Evolutionary conservation across 305 asterid species (phyloP), one percentile per base, ranked within the genome.

Genomic region (Rubia tinctorum): DNA sequence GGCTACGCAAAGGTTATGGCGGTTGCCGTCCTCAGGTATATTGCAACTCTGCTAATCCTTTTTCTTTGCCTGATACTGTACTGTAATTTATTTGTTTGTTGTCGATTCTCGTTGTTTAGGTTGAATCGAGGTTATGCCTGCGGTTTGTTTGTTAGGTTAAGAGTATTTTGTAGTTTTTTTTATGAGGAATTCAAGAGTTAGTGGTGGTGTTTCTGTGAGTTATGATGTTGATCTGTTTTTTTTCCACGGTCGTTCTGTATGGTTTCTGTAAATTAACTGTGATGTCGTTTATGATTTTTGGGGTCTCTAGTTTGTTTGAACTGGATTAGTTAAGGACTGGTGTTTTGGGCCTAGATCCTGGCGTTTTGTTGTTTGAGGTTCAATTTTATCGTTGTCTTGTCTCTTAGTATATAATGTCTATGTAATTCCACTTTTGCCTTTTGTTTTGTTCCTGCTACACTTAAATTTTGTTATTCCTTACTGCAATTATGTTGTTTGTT

Each of bases 1-100:
- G 77, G 95, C 72, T 71, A 89, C 43, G 82, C 93, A 70, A 88
- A 83, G 84, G 78, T 81, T 73, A 79, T 93, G 62, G 90, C 88
- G 71, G 83, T 92, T 66, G 47, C 56, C 83, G 84, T 95, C 44
- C 86, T 89, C 80, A 81, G 98, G 98, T 91, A 82, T 34, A 49
- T 22, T 56, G 12, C 12, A 4, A 0, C 65, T 37, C 58, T 44
- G 40, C 13, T 70, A 0, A 53, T 30, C 44, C n/a, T n/a, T 53
- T 11, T 62, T 22, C 27, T 20, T 6, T 6, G 20, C 71, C 0
- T 23, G 34, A 69, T 68, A 22, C 43, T 55, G 40, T 72, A 18
- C 58, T 68, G 1, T n/a, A n/a, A n/a, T n/a, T n/a, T n/a, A n/a
- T n/a, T 37, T n/a, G 34, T 4, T 58, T 8, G 8, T 40, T 39